Evolutionary conservation across 768 basidiomycete species (phyloP), one percentile per base, ranked within the genome.

Genomic region (Leccinellum albellum): DNA sequence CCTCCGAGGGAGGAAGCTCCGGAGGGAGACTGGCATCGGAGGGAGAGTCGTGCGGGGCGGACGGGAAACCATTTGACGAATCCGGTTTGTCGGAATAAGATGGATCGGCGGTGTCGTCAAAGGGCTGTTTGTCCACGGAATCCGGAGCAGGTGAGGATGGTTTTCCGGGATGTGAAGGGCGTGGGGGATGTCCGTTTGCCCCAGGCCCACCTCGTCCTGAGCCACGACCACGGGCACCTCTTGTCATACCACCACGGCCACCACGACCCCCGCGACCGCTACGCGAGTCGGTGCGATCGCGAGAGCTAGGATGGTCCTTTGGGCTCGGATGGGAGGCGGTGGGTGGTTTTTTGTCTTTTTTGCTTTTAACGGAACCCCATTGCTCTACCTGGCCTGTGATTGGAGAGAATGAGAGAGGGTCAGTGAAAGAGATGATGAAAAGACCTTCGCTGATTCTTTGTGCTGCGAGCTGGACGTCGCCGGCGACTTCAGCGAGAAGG

Each of bases 361-460:
- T 93, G 73, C 83, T 87, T 60, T 83, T 84, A 56, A 91, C 91
- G 54, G 89, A 83, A 51, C 82, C 90, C 91, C 91, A 94, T 66
- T 87, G 88, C 70, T 86, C 83, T 48, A 80, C 87, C 62, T 79
- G 78, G 66, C 91, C 91, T 93, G 68, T 51, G 50, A 54, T 32
- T 57, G 24, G 33, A 54, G 44, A 56, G 56, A 33, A 32, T 66
- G 51, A 70, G 59, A 35, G 33, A 21, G 5, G 20, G 45, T 29
- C 14, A 37, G 35, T 5, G 46, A 20, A 37, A 37, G 15, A 3
- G 12, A 47, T 40, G 9, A 31, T 9, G 44, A 7, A 3, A 0
- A 12, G 37, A 89, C 91, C 91, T 69, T 93, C 91, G 54, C 76
- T 82, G 61, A 94, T 89, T 68, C 85, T 80, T n/a, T 79, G 80